These are phyloP conservation scores for Monosporozyma aerobia DNA, from an alignment of 805 yeast species.

Conservation along the genomic window DNA sequence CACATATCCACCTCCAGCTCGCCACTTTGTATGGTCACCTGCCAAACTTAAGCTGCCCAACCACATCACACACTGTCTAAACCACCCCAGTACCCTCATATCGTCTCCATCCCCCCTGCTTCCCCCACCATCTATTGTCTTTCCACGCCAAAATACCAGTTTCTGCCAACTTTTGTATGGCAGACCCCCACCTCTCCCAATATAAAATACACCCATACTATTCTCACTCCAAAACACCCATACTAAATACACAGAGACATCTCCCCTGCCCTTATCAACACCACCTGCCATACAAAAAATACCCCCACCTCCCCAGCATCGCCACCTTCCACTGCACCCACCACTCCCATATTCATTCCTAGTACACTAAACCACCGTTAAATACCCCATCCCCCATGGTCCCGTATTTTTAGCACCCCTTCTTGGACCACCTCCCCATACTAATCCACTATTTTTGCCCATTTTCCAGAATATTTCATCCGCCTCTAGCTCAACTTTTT, in stretches of 20 bases:
- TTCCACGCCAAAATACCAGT: background rate
- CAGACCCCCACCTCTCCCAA: background rate
- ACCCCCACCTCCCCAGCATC: background rate
- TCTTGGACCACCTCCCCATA: background rate
- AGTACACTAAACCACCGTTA: background rate
- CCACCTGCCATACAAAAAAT: background rate
- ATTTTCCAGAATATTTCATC: background rate
- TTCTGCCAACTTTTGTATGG: background rate
- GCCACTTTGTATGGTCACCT: background rate
- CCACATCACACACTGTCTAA: background rate
- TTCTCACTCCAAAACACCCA: background rate
- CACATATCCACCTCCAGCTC: background rate
- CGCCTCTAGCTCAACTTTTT: background rate
- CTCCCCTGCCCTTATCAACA: background rate
- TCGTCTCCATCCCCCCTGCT: background rate
- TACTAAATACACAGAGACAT: background rate
- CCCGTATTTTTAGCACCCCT: background rate
- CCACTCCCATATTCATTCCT: background rate
- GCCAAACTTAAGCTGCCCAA: background rate
- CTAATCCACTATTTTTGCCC: background rate
- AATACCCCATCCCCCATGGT: background rate
- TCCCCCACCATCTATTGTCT: background rate
- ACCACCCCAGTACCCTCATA: background rate
- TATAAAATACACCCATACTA: background rate
- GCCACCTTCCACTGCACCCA: background rate